Evolutionary conservation across 2,329 filamentous ascomycete species (phyloP).

Genomic region (Dactylellina sp.): DNA sequence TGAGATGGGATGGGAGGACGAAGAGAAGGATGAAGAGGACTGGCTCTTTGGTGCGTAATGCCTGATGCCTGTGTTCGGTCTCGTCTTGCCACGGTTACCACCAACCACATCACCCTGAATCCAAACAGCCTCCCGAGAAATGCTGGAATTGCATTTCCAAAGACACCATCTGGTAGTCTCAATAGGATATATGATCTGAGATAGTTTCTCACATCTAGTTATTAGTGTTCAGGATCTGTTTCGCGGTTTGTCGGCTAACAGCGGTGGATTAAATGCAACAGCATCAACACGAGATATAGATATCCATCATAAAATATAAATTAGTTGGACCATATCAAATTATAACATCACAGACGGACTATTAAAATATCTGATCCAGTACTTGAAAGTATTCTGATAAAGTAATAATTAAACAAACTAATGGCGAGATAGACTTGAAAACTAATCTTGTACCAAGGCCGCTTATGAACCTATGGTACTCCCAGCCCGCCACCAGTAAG

Average conservation of each 20-base stretch:
- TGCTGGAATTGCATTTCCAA: conserved; percentile 1
- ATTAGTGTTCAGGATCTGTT: neutral
- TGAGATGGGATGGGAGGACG: neutral
- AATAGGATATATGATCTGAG: neutral
- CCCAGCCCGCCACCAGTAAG: too few relatives aligned
- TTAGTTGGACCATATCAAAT: too few relatives aligned
- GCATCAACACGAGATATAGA: conserved; percentile 11
- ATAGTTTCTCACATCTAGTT: neutral
- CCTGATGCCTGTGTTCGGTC: too few relatives aligned
- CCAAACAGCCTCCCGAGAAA: conserved; percentile 3
- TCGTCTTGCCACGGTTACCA: conserved; percentile 28
- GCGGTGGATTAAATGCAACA: conserved; percentile 10
- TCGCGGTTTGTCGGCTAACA: neutral
- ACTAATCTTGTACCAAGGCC: too few relatives aligned
- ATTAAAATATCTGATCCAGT: too few relatives aligned
- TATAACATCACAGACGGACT: too few relatives aligned
- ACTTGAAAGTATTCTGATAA: too few relatives aligned
- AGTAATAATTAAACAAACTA: too few relatives aligned
- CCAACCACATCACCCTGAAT: neutral
- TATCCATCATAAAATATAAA: neutral
- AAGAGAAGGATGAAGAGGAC: too few relatives aligned
- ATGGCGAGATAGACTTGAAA: too few relatives aligned
- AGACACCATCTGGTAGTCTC: neutral
- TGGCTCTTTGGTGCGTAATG: too few relatives aligned
- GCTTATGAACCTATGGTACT: too few relatives aligned